Base-by-base conservation (phyloP, 164 flowering plant species). In the Annona squamosa region DNA sequence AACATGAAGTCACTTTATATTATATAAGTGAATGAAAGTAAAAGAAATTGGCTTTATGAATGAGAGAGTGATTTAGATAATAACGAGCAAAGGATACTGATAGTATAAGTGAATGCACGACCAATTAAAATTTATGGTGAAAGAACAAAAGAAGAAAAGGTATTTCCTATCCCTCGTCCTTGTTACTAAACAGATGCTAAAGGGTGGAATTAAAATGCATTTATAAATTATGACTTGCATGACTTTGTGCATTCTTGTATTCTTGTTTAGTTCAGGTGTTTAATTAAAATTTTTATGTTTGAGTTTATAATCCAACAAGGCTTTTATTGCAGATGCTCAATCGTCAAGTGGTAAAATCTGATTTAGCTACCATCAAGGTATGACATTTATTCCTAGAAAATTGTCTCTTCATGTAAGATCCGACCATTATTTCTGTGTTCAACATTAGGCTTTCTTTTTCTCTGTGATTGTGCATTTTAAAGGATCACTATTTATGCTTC, bases 341-440 rank as follows among this genome's bases (percentile, higher is more conserved):
- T 65, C 88, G 99, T 42, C 97, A 89, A 81, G 97, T 95, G 18
- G 92, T 95, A 61, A 95, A 95, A 86, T 93, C 99, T 67, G 99
- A 95, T 66, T 90, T 91, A 73, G 98, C 99, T 10, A 85, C 97
- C 13, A 90, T 93, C 67, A 93, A 89, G 99, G 99, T 94, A 87
- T 71, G 45, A 10, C 26, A 69, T 48, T 44, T 56, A 26, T 67
- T 10, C 4, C 46, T 46, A 46, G 57, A 5, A 57, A 3, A 71
- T 18, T 45, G n/a, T 68, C 6, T 12, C 46, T 12, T 41, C 18
- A 41, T 72, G 59, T 16, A 19, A 47, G 46, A 73, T 66, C 41
- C 13, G 26, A 12, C 42, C 9, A 26, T 48, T 61, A 56, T 61
- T 43, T n/a, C 47, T 63, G 2, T 72, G 10, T 62, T 66, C 47